These are phyloP conservation scores for Russula virescens DNA, from an alignment of 768 basidiomycete genomes.

Conservation along the genomic window DNA sequence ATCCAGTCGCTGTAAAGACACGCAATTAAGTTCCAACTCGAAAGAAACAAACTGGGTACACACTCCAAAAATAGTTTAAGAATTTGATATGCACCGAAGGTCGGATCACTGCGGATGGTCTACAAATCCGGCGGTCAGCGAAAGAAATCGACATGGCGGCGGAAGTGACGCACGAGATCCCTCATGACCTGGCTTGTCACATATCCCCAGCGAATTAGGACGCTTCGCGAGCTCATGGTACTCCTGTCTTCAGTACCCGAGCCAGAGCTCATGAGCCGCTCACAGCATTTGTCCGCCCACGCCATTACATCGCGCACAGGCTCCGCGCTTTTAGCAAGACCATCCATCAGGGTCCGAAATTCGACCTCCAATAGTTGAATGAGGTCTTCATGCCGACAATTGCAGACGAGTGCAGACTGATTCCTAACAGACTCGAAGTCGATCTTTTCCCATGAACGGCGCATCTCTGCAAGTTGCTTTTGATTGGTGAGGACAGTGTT, in stretches of 20 bases:
- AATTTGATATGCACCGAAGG: conserved; percentile 90
- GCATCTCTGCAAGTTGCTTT: conserved; percentile 82
- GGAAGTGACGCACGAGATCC: conserved; percentile 57
- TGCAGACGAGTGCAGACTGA: conserved; percentile 89
- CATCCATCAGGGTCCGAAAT: conserved; percentile 72
- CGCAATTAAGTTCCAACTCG: conserved; percentile 22
- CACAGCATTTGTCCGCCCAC: conserved; percentile 89
- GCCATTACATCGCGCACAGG: conserved; percentile 84
- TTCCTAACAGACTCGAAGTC: conserved; percentile 90
- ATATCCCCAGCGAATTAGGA: conserved; percentile 88
- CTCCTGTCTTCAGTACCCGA: conserved; percentile 64
- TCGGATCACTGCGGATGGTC: conserved; percentile 90
- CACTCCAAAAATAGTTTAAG: conserved; percentile 87
- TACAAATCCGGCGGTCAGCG: conserved; percentile 29
- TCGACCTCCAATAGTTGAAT: conserved; percentile 81
- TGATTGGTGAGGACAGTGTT: conserved; percentile 84
- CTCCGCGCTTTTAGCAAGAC: conserved; percentile 62
- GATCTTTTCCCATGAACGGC: conserved; percentile 79
- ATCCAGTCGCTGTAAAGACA: conserved; percentile 72
- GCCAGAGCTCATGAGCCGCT: conserved; percentile 70
- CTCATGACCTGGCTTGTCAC: conserved; percentile 92
- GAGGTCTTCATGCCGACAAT: conserved; percentile 86
- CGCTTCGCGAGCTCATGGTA: conserved; percentile 80
- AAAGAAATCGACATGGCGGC: neutral
- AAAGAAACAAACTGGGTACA: conserved; percentile 31